Conservation (phyloP, 257 asterid species). For the Cinchona pubescens region DNA sequence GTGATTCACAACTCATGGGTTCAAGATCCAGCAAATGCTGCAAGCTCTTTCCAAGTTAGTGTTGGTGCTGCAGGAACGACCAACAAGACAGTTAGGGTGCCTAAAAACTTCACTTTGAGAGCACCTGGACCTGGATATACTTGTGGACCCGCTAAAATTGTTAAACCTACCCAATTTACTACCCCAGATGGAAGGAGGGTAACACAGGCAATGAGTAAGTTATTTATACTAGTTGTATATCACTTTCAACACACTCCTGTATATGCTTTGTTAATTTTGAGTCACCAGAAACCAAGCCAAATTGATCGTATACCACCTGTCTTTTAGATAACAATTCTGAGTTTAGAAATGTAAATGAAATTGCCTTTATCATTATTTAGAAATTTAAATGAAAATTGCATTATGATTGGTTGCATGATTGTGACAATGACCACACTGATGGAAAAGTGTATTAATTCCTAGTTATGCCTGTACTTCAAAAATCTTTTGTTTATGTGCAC, state of each 20-base stretch:
- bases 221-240: neutral
- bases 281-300: neutral
- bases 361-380: neutral
- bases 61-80: constrained; percentile 77
- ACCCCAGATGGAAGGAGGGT: constrained; percentile 63
- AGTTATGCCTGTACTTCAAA: neutral
- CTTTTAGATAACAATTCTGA: neutral
- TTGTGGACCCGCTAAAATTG: constrained; percentile 77
- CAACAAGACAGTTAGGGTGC: constrained; percentile 72
- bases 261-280: neutral
- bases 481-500: neutral
- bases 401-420: neutral
- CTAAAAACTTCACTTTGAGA: constrained; percentile 67
- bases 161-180: constrained; percentile 57
- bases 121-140: constrained; percentile 90
- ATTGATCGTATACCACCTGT: neutral
- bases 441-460: neutral
- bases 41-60: constrained; percentile 67
- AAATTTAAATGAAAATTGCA: neutral
- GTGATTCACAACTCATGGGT: constrained; percentile 68
- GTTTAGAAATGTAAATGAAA: neutral
- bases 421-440: neutral
- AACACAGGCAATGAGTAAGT: constrained; percentile 92
- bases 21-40: constrained; percentile 65
- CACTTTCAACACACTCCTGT: neutral